These are phyloP conservation scores for Diutina pseudorugosa DNA, from an alignment of 1,139 yeast genomes.

Conservation along the genomic window DNA sequence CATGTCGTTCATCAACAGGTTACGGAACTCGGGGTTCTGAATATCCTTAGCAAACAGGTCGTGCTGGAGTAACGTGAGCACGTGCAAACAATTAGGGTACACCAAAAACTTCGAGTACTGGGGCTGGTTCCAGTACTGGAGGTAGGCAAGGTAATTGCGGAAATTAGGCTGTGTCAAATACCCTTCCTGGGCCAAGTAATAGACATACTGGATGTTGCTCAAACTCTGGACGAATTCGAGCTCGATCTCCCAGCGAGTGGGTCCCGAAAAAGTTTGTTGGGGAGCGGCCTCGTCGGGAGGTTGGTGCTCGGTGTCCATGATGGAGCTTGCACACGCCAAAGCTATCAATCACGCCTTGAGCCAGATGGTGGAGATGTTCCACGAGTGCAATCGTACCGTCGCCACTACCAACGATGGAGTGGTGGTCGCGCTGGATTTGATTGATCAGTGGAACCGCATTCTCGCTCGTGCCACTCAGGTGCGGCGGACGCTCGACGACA, in stretches of 20 bases:
- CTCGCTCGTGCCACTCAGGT: background rate
- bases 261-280: constrained; percentile 18
- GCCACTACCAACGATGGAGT: background rate
- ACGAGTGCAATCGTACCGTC: background rate
- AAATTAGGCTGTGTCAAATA: constrained; percentile 51
- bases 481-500: background rate
- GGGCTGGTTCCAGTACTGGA: constrained; percentile 66
- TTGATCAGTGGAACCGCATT: constrained; percentile 1
- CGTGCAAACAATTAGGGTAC: constrained; percentile 63
- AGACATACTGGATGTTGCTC: constrained; percentile 65
- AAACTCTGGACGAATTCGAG: constrained; percentile 77
- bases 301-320: background rate
- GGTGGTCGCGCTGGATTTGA: constrained; percentile 2
- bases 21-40: constrained; percentile 45
- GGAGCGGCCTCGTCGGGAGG: background rate
- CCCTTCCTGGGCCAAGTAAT: constrained; percentile 63
- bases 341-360: background rate
- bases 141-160: constrained; percentile 50
- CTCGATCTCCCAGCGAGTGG: constrained; percentile 74
- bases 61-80: constrained; percentile 44
- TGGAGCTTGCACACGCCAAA: background rate
- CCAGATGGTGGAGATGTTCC: background rate
- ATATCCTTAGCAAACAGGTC: constrained; percentile 45
- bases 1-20: constrained; percentile 62
- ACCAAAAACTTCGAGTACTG: constrained; percentile 55